Base-by-base conservation (phyloP, 768 basidiomycete genomes). In the Sporobolomyces pararoseus region DNA sequence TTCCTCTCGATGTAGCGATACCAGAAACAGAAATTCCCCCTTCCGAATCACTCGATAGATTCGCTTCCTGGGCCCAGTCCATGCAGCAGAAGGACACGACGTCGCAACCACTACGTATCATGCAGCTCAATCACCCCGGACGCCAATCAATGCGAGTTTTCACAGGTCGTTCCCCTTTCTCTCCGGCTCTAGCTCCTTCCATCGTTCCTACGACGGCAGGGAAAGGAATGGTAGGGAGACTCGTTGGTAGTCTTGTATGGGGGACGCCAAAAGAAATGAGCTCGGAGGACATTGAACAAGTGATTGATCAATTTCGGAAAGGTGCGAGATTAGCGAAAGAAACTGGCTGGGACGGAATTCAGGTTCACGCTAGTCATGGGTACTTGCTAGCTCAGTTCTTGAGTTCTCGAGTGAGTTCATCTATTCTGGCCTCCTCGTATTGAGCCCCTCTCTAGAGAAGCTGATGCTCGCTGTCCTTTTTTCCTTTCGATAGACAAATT, bases 341-440 rank as follows among this genome's bases (percentile, higher is more conserved):
- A 62, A 80, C 87, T 47, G 90, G 90, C 0, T 94, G 92, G 77
- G 90, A 95, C 71, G 93, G 94, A 0, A 81, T 95, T 5, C 85
- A 96, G 76, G 70, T 97, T 14, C 94, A 96, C 78, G 88, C 83
- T 31, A 87, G 87, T 1, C 91, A 94, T 79, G 91, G 91, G 44
- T 93, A 92, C 78, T 82, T 94, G 29, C 80, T 94, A 25, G 83
- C 89, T 0, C 86, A 90, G 71, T 91, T 91, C 76, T 80, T 93
- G 27, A 89, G 86, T 7, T 84, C 85, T 3, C 87, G 87, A 83
- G 90, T 88, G 34, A 49, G 71, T 17, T 46, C 70, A 32, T 9
- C 59, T 29, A 27, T n/a, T n/a, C n/a, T n/a, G n/a, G n/a, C n/a
- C n/a, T n/a, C n/a, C n/a, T n/a, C n/a, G n/a, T n/a, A n/a, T n/a